A percentile compares a stretch with the other conserved stretches of the same genome.
These are phyloP conservation scores for Diaporthe sp. DNA, from an alignment of 2,329 filamentous ascomycete species.

Conservation along the genomic window DNA sequence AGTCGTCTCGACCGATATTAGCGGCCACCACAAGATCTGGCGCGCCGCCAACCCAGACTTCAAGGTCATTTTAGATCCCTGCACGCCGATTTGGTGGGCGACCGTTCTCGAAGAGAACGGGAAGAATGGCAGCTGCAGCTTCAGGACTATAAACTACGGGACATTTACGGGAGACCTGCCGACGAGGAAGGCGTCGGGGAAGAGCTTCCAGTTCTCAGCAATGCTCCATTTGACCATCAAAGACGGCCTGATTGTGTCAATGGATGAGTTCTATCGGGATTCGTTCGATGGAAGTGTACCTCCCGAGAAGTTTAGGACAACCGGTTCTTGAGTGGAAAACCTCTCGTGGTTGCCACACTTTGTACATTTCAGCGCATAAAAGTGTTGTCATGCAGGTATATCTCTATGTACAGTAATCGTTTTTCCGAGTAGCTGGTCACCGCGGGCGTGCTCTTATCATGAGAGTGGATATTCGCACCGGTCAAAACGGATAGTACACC, in stretches of 20 bases:
- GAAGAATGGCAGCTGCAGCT: slow-evolving; percentile 1
- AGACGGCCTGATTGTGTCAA: not conserved
- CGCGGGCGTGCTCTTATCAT: too few species aligned
- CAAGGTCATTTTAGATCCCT: slow-evolving; percentile 2
- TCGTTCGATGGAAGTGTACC: not conserved
- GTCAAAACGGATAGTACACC: too few species aligned
- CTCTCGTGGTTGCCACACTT: too few species aligned
- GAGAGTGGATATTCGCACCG: too few species aligned
- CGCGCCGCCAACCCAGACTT: slow-evolving; percentile 2
- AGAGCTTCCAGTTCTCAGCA: not conserved
- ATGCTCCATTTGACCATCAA: slow-evolving; percentile 1
- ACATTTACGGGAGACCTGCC: not conserved
- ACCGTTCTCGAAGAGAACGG: not conserved
- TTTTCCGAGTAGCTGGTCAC: too few species aligned
- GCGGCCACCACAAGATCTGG: not conserved
- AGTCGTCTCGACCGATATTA: not conserved
- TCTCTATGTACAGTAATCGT: too few species aligned
- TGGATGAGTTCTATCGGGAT: slow-evolving; percentile 8
- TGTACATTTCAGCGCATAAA: too few species aligned
- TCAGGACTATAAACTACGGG: slow-evolving; percentile 7
- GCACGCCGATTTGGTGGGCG: not conserved
- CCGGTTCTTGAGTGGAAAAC: not conserved
- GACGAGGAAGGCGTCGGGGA: not conserved
- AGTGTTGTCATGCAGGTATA: too few species aligned
- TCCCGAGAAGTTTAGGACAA: not conserved